phyloP scores from a whole-genome alignment of 2,329 filamentous ascomycete genomes.

The Ceratocystis alfenasii region DNA sequence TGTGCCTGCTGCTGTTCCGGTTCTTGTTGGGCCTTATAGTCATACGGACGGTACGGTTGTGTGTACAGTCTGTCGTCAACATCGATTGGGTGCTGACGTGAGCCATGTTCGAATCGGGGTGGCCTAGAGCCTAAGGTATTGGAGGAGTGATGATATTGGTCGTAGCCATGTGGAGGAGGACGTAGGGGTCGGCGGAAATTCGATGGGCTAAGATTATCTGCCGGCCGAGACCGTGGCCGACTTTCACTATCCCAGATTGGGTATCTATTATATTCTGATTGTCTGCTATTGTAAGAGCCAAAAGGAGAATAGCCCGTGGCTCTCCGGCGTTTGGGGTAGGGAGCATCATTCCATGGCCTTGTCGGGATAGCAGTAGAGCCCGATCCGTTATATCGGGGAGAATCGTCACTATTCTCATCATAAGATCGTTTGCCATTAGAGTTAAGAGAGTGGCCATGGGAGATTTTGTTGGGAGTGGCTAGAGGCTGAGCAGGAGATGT shows the following conservation, averaged over 20 bases:
- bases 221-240: not conserved
- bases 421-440: slow-evolving; percentile 11
- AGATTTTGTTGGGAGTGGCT: not conserved
- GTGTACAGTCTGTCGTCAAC: not conserved
- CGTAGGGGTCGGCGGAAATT: not conserved
- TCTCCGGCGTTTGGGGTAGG: not conserved
- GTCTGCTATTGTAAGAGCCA: not conserved
- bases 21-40: not conserved
- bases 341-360: not conserved
- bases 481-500: slow-evolving; percentile 1
- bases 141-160: accelerated
- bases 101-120: not conserved
- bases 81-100: not conserved
- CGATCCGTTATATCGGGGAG: not conserved
- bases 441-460: not conserved
- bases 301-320: not conserved
- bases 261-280: not conserved
- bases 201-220: not conserved
- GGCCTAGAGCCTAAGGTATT: not conserved
- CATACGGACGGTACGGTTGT: not conserved
- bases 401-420: not conserved
- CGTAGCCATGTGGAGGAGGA: not conserved
- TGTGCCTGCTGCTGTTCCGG: not conserved
- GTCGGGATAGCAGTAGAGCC: not conserved
- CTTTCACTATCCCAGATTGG: not conserved